Conservation (phyloP, 2,329 filamentous ascomycete genomes). For the Trichoderma oligosporum region DNA sequence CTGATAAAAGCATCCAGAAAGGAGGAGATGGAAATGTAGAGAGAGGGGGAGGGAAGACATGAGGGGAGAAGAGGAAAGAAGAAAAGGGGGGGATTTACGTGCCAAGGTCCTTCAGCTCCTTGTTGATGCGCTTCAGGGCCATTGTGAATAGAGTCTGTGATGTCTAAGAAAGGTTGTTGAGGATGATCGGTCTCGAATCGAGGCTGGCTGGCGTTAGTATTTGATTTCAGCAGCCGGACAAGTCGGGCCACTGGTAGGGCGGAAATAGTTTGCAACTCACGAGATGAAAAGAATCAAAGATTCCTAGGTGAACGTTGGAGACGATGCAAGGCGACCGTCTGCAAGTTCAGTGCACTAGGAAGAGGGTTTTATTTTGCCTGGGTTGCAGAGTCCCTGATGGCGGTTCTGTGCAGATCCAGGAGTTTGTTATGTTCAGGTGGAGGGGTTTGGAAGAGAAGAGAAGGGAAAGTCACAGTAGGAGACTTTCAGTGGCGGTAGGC, state of each 20-base stretch:
- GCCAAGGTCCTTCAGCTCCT: conserved; percentile 86
- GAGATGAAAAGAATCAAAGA: conserved; percentile 21
- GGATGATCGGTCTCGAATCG: conserved; percentile 26
- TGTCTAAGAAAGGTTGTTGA: conserved; percentile 20
- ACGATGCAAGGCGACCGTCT: conserved; percentile 24
- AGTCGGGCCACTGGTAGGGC: conserved; percentile 22
- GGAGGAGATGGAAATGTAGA: conserved; percentile 21
- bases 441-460: conserved; percentile 16
- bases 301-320: conserved; percentile 9
- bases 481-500: background rate
- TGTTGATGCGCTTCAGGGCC: conserved; percentile 93
- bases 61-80: conserved; percentile 22
- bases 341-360: conserved; percentile 17
- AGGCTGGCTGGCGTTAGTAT: conserved; percentile 16
- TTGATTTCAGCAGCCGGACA: conserved; percentile 16
- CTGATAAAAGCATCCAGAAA: conserved; percentile 22
- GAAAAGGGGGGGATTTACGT: conserved; percentile 52
- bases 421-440: conserved; percentile 16
- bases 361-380: conserved; percentile 10
- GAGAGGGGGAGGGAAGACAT: background rate
- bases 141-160: conserved; percentile 48
- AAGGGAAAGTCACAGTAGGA: conserved; percentile 9
- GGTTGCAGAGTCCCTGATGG: conserved; percentile 6
- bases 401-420: conserved; percentile 14
- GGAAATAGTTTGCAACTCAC: conserved; percentile 30